Percentiles rank a stretch among this genome's conserved stretches.
Evolutionary conservation across 2,329 filamentous ascomycete genomes (phyloP).

Genomic region (Hypoxylon rubiginosum): DNA sequence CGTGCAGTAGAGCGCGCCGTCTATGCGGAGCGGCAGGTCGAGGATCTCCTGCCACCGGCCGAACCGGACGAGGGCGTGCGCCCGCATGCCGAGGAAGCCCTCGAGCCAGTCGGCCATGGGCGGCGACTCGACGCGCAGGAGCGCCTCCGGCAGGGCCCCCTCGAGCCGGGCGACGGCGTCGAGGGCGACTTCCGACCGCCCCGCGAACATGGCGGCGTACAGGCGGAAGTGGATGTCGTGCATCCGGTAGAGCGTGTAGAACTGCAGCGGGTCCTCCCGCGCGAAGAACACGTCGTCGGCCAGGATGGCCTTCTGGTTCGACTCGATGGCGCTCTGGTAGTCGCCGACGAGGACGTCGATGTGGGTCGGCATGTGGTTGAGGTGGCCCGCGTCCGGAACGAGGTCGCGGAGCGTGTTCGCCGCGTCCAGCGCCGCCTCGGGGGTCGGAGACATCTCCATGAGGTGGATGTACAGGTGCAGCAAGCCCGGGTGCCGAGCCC

Average conservation of each 20-base stretch:
- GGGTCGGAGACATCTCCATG: constrained; percentile 80
- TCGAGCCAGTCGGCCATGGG: constrained; percentile 87
- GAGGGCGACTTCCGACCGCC: constrained; percentile 72
- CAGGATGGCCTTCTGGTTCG: constrained; percentile 74
- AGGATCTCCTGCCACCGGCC: constrained; percentile 78
- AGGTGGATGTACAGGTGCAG: constrained; percentile 83
- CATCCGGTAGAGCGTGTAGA: constrained; percentile 81
- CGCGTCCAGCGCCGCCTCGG: constrained; percentile 71
- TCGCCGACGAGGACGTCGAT: constrained; percentile 80
- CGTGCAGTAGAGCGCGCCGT: constrained; percentile 73
- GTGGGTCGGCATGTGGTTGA: constrained; percentile 83
- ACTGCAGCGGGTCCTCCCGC: constrained; percentile 72
- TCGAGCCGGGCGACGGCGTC: constrained; percentile 73
- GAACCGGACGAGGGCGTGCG: constrained; percentile 80
- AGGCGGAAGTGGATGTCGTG: constrained; percentile 83
- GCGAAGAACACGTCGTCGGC: constrained; percentile 77
- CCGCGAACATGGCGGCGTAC: constrained; percentile 84
- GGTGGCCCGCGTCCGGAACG: constrained; percentile 77
- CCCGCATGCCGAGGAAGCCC: constrained; percentile 74
- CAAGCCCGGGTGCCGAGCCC: constrained; percentile 73
- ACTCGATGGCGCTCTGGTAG: constrained; percentile 74
- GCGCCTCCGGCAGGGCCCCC: constrained; percentile 69
- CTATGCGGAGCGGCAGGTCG: constrained; percentile 66
- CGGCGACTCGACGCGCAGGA: constrained; percentile 74
- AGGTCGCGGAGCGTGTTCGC: constrained; percentile 74